A percentile compares a stretch with the other conserved stretches of the same genome.
Conservation (phyloP, 2,329 filamentous ascomycete species). For the Scedosporium apiospermum region DNA sequence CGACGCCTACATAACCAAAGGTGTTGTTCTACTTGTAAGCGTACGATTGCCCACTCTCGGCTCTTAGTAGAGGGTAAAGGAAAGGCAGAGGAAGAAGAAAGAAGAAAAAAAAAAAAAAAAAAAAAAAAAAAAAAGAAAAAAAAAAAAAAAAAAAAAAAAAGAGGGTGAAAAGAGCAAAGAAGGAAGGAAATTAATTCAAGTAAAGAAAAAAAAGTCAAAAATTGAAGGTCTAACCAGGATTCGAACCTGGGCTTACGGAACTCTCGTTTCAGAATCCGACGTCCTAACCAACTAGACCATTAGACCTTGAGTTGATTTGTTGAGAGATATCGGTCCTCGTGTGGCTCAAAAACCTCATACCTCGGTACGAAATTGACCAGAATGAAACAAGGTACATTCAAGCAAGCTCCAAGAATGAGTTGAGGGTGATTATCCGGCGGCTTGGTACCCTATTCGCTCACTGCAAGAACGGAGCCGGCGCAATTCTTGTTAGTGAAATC, state of each 20-base stretch:
- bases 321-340: not conserved
- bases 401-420: too few species aligned
- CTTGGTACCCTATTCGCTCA: too few species aligned
- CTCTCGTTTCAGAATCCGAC: not conserved
- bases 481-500: not conserved
- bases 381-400: too few species aligned
- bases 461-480: not conserved
- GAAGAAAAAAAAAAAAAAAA: too few species aligned
- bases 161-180: not conserved
- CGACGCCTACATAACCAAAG: too few species aligned
- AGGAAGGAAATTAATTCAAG: too few species aligned
- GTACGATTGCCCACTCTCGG: too few species aligned
- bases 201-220: not conserved
- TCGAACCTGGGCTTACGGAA: conserved; percentile 1
- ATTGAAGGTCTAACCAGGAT: not conserved
- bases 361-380: not conserved
- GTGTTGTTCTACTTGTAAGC: too few species aligned
- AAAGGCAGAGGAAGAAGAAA: too few species aligned
- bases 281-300: conserved; percentile 1
- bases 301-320: not conserved
- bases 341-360: not conserved
- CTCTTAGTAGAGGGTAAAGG: too few species aligned
- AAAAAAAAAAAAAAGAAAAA: not conserved
- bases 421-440: too few species aligned
- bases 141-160: not conserved